Evolutionary conservation across 176 grass and related monocot species (phyloP).

Genomic region (Tuctoria greenei): DNA sequence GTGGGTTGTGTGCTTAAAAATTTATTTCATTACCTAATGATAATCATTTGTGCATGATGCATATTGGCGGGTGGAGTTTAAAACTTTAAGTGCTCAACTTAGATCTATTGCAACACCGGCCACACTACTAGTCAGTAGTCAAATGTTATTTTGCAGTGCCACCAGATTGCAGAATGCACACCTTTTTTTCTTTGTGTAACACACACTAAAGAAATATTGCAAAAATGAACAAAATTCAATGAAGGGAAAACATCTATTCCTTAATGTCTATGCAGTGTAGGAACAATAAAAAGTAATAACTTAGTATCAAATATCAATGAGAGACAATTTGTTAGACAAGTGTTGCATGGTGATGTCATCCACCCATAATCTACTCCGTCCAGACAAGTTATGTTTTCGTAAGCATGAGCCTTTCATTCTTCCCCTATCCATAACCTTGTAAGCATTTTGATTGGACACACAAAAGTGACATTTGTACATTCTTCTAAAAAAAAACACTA

Average conservation of each 20-base stretch:
- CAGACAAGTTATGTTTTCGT: not conserved
- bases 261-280: not conserved
- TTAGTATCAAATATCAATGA: no score
- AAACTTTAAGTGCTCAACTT: no score
- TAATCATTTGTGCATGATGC: no score
- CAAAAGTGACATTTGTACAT: not conserved
- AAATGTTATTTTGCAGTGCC: conserved; percentile 30
- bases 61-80: no score
- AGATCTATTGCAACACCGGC: no score
- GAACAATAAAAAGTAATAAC: conserved; percentile 16
- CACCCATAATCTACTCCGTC: not conserved
- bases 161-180: conserved; percentile 9
- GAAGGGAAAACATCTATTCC: not conserved
- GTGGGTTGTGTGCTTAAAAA: no score
- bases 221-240: conserved; percentile 18
- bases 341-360: conserved; percentile 10
- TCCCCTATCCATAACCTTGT: not conserved
- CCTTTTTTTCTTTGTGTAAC: conserved; percentile 3
- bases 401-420: conserved; percentile 13
- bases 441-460: not conserved
- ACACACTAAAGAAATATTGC: not conserved
- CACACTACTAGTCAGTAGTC: not conserved
- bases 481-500: not conserved
- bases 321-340: no score
- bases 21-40: no score